Conservation (phyloP, 352 stramenopile genomes). For the Globisporangium radiosum region DNA sequence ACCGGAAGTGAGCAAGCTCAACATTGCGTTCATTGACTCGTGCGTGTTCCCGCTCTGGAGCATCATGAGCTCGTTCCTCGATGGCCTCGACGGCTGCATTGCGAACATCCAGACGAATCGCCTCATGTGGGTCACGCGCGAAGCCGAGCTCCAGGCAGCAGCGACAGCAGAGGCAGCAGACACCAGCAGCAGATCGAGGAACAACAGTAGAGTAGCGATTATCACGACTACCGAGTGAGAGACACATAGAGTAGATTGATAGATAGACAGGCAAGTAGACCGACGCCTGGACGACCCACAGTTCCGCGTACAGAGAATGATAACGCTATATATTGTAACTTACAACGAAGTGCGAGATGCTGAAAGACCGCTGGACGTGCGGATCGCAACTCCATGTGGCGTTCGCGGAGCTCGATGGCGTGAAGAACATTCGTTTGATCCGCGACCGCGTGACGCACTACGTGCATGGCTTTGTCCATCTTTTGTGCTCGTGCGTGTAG, state of each 20-base stretch:
- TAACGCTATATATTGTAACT: not conserved
- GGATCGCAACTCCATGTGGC: conserved; percentile 53
- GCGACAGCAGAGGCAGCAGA: not conserved
- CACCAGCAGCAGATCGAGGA: not conserved
- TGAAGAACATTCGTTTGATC: conserved; percentile 68
- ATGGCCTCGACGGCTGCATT: conserved; percentile 49
- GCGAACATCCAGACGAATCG: conserved; percentile 66
- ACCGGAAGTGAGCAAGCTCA: conserved; percentile 61
- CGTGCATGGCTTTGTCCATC: conserved; percentile 51
- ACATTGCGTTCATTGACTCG: conserved; percentile 79
- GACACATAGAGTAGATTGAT: not conserved
- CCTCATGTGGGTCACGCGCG: conserved; percentile 38
- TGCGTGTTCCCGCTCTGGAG: conserved; percentile 82
- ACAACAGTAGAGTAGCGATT: too few species aligned
- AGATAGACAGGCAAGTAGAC: not conserved
- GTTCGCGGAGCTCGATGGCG: conserved; percentile 56
- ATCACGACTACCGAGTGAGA: not conserved
- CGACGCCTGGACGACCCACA: not conserved
- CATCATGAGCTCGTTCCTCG: conserved; percentile 56
- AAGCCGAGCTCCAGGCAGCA: conserved; percentile 17
- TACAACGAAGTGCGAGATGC: too few species aligned
- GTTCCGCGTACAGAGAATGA: not conserved
- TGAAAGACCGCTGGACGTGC: too few species aligned
- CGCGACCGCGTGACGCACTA: conserved; percentile 58
- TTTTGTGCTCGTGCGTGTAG: too few species aligned